A percentile compares a stretch with the other conserved stretches of the same genome.
phyloP scores from a whole-genome alignment of 228 moss, liverwort and hornwort genomes.

The Sphagnum fallax region DNA sequence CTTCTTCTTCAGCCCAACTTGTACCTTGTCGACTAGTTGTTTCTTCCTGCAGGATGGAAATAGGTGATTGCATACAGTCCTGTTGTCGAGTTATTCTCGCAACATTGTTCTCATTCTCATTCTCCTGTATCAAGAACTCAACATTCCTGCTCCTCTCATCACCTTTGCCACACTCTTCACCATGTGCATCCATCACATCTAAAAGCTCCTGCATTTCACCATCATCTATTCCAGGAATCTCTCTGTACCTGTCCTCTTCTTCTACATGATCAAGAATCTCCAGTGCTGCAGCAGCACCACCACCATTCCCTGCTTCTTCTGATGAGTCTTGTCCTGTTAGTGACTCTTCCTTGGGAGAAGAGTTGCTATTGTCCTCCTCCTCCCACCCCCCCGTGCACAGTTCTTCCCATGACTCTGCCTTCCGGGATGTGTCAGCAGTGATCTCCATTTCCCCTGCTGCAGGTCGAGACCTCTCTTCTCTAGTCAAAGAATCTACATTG shows the following conservation, averaged over 20 bases:
- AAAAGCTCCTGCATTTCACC: not conserved
- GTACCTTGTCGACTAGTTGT: not conserved
- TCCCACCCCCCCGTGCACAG: not conserved
- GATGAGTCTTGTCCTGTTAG: constrained; percentile 2
- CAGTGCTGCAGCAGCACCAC: constrained; percentile 1
- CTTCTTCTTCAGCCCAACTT: not conserved
- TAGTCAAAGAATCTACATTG: too few species aligned
- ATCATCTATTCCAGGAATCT: not conserved
- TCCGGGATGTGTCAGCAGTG: too few species aligned
- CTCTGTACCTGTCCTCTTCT: constrained; percentile 1
- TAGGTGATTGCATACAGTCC: too few species aligned
- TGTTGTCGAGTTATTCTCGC: constrained; percentile 16
- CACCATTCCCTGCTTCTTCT: constrained; percentile 3
- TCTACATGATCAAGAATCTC: not conserved
- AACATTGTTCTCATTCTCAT: not conserved
- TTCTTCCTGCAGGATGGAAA: not conserved
- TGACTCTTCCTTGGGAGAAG: constrained; percentile 7
- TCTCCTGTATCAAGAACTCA: not conserved
- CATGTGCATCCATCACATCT: not conserved
- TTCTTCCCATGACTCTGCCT: too few species aligned
- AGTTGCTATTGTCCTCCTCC: constrained; percentile 2
- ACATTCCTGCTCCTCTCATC: not conserved
- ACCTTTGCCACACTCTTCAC: too few species aligned
- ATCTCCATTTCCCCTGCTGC: too few species aligned
- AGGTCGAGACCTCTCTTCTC: too few species aligned